These are phyloP conservation scores for Funneliformis geosporum DNA, from an alignment of 192 early-diverging fungal species.

Conservation along the genomic window DNA sequence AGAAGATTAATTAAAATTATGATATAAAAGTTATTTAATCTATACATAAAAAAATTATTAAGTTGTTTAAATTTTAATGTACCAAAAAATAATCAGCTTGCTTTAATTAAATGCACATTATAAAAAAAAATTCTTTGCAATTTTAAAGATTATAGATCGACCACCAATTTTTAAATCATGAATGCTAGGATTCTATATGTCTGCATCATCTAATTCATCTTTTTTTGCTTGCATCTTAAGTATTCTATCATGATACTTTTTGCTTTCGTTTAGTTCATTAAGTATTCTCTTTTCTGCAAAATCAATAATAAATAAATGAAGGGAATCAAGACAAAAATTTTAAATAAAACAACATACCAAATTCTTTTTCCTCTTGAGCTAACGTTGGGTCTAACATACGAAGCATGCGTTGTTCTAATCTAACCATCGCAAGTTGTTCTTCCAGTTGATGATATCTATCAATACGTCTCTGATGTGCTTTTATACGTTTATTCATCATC, in stretches of 20 bases:
- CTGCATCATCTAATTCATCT: background rate
- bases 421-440: conserved; percentile 39
- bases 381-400: conserved; percentile 32
- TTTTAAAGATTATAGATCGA: background rate
- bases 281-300: background rate
- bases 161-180: no score
- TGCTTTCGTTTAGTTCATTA: conserved; percentile 13
- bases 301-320: background rate
- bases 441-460: conserved; percentile 40
- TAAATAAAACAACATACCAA: conserved; percentile 37
- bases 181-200: background rate
- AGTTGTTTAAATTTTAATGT: background rate
- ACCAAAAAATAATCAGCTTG: no score
- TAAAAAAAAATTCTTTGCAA: background rate
- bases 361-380: conserved; percentile 31
- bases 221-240: conserved; percentile 1
- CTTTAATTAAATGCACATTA: background rate
- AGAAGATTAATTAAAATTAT: conserved; percentile 39
- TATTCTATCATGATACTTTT: background rate
- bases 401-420: conserved; percentile 38
- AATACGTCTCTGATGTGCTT: conserved; percentile 37
- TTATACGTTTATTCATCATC: conserved; percentile 50
- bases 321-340: background rate
- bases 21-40: background rate
- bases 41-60: background rate